A percentile compares a stretch with the other conserved stretches of the same genome.
phyloP scores from a whole-genome alignment of 805 yeast species.

The Zygoascus ofunaensis region DNA sequence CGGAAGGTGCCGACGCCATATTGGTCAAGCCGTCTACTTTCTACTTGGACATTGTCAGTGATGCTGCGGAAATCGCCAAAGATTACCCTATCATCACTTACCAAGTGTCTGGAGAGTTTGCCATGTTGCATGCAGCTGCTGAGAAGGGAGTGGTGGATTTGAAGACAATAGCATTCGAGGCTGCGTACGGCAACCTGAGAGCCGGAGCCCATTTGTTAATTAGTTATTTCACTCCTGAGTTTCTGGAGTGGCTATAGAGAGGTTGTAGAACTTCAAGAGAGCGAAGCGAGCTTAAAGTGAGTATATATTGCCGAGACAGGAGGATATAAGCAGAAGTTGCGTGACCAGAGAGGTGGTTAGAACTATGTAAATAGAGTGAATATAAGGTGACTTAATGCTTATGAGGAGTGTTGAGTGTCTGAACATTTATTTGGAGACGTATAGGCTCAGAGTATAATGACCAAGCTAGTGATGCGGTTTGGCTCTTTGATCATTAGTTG shows the following conservation, averaged over 20 bases:
- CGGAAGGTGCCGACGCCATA: constrained; percentile 92
- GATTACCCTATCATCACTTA: constrained; percentile 90
- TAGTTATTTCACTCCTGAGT: constrained; percentile 91
- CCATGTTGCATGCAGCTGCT: constrained; percentile 97
- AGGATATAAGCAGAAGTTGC: no score
- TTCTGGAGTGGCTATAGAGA: constrained; percentile 87
- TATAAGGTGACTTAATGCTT: no score
- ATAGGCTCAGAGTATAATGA: no score
- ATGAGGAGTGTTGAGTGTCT: no score
- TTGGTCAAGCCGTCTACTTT: constrained; percentile 95
- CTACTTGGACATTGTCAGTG: constrained; percentile 82
- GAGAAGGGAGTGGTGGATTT: constrained; percentile 88
- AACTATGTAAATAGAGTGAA: no score
- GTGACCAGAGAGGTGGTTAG: no score
- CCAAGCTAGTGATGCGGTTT: no score
- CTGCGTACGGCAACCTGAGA: constrained; percentile 83
- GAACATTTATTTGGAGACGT: no score
- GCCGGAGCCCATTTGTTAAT: constrained; percentile 94
- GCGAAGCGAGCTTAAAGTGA: no score
- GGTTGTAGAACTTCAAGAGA: no score
- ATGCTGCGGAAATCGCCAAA: constrained; percentile 70
- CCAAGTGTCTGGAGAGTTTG: constrained; percentile 95
- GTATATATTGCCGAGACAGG: no score
- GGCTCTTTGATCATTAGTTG: no score
- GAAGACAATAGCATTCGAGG: constrained; percentile 66